phyloP scores from a whole-genome alignment of 1,284 basidiomycete species.

The Tetrapyrgos nigripes region DNA sequence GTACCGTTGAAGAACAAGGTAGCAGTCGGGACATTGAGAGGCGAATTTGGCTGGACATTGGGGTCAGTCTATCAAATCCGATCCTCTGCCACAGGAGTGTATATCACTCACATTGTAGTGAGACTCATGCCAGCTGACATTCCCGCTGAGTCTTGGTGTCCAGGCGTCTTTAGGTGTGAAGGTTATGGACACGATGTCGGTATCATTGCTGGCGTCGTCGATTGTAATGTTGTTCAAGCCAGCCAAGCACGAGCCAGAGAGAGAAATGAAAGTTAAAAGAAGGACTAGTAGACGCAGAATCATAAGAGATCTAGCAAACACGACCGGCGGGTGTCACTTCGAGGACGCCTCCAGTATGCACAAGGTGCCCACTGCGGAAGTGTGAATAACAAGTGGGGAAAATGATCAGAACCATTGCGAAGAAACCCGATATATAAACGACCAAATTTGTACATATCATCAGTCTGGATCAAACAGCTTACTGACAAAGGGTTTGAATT shows the following conservation, averaged over 20 bases:
- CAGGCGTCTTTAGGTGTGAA: slow-evolving; percentile 35
- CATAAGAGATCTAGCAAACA: neutral
- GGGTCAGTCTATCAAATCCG: neutral
- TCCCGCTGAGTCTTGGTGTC: slow-evolving; percentile 27
- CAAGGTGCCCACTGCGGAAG: neutral
- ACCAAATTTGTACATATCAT: too few relatives aligned
- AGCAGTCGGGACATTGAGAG: slow-evolving; percentile 23
- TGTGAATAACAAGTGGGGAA: neutral
- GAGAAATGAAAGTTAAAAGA: slow-evolving; percentile 16
- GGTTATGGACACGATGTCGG: slow-evolving; percentile 22
- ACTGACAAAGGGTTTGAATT: too few relatives aligned
- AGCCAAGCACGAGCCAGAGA: slow-evolving; percentile 13
- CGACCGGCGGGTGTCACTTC: neutral
- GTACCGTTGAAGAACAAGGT: slow-evolving; percentile 33
- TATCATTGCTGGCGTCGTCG: slow-evolving; percentile 38
- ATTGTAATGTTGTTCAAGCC: slow-evolving; percentile 33
- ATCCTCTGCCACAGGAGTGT: neutral
- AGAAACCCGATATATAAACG: neutral
- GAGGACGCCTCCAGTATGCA: neutral
- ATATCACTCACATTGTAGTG: slow-evolving; percentile 18
- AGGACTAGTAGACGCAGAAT: slow-evolving; percentile 6
- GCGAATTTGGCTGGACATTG: neutral
- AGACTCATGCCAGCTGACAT: slow-evolving; percentile 36
- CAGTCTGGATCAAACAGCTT: too few relatives aligned
- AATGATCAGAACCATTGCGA: neutral